Evolutionary conservation across 257 asterid genomes (phyloP), one percentile per base, ranked within the genome.

Genomic region (Solanum lignicaule): DNA sequence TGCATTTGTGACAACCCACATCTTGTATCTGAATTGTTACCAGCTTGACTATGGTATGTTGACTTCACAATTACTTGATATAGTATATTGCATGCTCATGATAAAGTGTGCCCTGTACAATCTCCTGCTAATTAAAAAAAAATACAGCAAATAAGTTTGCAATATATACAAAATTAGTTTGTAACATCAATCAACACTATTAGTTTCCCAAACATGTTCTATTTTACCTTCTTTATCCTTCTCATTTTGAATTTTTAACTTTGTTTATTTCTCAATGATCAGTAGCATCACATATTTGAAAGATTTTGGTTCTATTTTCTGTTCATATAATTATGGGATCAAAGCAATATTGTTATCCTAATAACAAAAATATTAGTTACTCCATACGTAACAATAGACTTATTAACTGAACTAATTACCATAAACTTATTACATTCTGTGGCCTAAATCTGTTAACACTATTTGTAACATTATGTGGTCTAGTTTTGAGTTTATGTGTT

Each of bases 1-100:
- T 52, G 98, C 98, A 69, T 94, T 94, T 52, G 86, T 94, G 88
- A 90, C 93, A 16, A 95, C 98, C 83, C 98, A 95, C 88, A 93
- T 95, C 90, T 89, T 96, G 92, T 96, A 92, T 88, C 66, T 96
- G 90, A 95, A 95, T 91, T 91, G 93, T 87, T 95, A 93, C 66
- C 88, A 91, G 20, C 87, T 95, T 73, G 94, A 95, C 91, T 89
- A 89, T 74, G 98, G 98, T 95, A 91, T 90, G 94, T 55, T 35
- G 89, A 29, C 87, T 62, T 73, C 85, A 46, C 75, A 41, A 82
- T 29, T 66, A 25, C 85, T 82, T 82, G 46, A 31, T 29, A 29
- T 29, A 48, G 85, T 21, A 48, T 82, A 48, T 14, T 82, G 85
- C 38, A 48, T 29, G 25, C 55, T 78, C n/a, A 7, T 41, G 41